Evolutionary conservation across 2,329 filamentous ascomycete species (phyloP).

Genomic region (Paecilomyces sp.): DNA sequence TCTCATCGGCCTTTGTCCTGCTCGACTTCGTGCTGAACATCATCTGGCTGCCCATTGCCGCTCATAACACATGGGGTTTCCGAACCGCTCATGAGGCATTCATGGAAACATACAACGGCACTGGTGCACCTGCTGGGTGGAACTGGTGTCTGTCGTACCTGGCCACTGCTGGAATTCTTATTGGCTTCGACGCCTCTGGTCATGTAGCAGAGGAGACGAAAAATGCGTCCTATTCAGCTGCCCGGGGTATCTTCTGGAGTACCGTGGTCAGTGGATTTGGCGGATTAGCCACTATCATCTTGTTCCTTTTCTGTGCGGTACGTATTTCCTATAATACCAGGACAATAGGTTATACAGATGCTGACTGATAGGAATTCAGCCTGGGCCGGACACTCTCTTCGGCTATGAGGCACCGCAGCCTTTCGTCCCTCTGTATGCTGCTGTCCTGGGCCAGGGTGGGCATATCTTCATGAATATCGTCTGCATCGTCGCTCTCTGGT

Average conservation of each 20-base stretch:
- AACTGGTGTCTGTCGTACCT: conserved; percentile 59
- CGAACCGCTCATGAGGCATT: conserved; percentile 54
- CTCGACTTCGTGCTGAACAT: conserved; percentile 55
- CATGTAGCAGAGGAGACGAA: conserved; percentile 57
- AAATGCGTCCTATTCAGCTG: conserved; percentile 50
- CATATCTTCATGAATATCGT: conserved; percentile 58
- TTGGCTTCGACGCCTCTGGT: conserved; percentile 55
- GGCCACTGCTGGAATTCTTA: conserved; percentile 53
- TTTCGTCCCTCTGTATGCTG: conserved; percentile 53
- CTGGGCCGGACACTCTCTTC: conserved; percentile 47
- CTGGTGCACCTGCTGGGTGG: conserved; percentile 50
- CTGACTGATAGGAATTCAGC: conserved; percentile 26
- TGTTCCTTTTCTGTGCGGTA: conserved; percentile 54
- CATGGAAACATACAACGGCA: conserved; percentile 54
- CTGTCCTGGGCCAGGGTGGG: conserved; percentile 48
- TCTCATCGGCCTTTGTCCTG: conserved; percentile 45
- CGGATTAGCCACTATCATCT: conserved; percentile 49
- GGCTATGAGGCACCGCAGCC: conserved; percentile 50
- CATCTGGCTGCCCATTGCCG: conserved; percentile 55
- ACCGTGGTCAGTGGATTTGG: conserved; percentile 51
- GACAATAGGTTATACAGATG: background rate
- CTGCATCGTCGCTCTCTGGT: conserved; percentile 45
- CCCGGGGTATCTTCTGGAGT: conserved; percentile 55
- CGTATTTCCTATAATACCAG: conserved; percentile 10
- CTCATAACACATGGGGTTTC: conserved; percentile 50